A percentile compares a stretch with the other conserved stretches of the same genome.
Evolutionary conservation across 2,329 filamentous ascomycete genomes (phyloP).

Genomic region (Alternaria gansuensis): DNA sequence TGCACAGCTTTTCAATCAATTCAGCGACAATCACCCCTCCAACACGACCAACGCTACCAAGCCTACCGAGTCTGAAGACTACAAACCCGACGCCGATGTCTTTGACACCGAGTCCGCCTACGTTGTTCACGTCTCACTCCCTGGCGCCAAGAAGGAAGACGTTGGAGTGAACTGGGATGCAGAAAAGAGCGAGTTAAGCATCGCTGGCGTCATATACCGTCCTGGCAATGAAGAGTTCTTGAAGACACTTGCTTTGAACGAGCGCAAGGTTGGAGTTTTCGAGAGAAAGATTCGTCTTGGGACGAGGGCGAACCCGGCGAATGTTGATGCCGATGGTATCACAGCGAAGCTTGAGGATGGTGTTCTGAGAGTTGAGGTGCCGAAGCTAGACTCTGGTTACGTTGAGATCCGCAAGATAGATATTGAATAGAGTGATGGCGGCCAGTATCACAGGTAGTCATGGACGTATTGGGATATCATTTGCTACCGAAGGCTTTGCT

Average conservation of each 20-base stretch:
- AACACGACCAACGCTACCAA: conserved; percentile 25
- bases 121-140: conserved; percentile 75
- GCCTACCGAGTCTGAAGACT: conserved; percentile 50
- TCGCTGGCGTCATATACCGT: conserved; percentile 77
- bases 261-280: conserved; percentile 78
- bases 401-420: conserved; percentile 63
- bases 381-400: conserved; percentile 72
- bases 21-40: conserved; percentile 36
- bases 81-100: conserved; percentile 75
- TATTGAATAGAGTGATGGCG: conserved; percentile 52
- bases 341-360: conserved; percentile 81
- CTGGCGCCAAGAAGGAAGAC: conserved; percentile 81
- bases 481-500: neutral
- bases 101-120: conserved; percentile 72
- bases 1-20: conserved; percentile 47
- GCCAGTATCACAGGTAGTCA: neutral
- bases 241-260: conserved; percentile 68
- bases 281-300: conserved; percentile 73
- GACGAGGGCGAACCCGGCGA: conserved; percentile 63
- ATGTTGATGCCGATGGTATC: conserved; percentile 73
- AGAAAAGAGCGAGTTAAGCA: conserved; percentile 69
- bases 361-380: conserved; percentile 77
- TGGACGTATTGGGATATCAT: neutral
- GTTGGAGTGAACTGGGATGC: conserved; percentile 79
- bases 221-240: conserved; percentile 74